Conservation (phyloP, 2,329 filamentous ascomycete genomes). For the Apiospora saccharicola region DNA sequence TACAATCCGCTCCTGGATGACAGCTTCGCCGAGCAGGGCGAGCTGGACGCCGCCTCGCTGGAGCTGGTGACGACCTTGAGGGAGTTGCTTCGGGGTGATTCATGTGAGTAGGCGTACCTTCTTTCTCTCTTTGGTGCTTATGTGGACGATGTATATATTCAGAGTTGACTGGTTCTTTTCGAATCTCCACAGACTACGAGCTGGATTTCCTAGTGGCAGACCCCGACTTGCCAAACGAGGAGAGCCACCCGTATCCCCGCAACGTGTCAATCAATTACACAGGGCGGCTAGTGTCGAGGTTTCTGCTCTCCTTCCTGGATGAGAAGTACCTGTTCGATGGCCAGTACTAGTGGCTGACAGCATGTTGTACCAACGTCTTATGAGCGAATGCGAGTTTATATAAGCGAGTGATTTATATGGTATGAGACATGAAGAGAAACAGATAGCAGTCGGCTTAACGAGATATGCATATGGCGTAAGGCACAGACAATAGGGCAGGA, state of each 20-base stretch:
- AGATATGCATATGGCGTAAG: neutral
- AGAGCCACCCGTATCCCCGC: slow-evolving; percentile 54
- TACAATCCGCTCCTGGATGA: slow-evolving; percentile 64
- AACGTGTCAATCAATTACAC: slow-evolving; percentile 60
- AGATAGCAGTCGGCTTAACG: too few relatives aligned
- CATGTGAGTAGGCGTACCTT: slow-evolving; percentile 47
- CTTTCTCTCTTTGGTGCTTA: slow-evolving; percentile 29
- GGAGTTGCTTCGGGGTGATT: slow-evolving; percentile 51
- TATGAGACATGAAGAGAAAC: neutral
- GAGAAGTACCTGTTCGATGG: slow-evolving; percentile 57
- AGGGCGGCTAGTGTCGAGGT: slow-evolving; percentile 60
- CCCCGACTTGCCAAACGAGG: slow-evolving; percentile 53
- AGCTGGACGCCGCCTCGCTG: slow-evolving; percentile 54
- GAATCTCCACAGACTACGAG: slow-evolving; percentile 44
- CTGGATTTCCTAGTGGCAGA: slow-evolving; percentile 55
- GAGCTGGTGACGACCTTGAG: slow-evolving; percentile 56
- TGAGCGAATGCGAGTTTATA: neutral
- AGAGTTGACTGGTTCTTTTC: neutral
- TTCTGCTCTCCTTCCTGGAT: slow-evolving; percentile 62
- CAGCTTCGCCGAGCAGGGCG: slow-evolving; percentile 48
- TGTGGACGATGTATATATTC: slow-evolving; percentile 11
- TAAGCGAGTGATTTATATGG: neutral
- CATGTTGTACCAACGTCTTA: neutral
- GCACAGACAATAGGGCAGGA: neutral
- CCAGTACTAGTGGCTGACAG: slow-evolving; percentile 34